Conservation (phyloP, 192 early-diverging fungal species). For the Rhizophagus prolifer region DNA sequence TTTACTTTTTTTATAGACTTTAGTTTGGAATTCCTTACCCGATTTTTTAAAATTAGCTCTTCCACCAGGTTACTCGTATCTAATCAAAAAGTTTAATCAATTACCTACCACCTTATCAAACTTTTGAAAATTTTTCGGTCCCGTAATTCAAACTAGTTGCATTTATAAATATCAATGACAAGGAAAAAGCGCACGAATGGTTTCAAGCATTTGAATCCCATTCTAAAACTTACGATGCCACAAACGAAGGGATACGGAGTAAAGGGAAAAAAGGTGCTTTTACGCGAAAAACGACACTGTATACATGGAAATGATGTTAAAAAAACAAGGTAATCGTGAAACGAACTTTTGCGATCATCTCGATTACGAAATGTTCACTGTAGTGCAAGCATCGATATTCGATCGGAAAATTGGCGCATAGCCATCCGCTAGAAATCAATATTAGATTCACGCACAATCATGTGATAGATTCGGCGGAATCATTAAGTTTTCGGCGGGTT, state of each 20-base stretch:
- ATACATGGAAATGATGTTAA: neutral
- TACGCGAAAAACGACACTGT: neutral
- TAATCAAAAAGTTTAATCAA: no score
- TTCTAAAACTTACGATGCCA: conserved; percentile 6
- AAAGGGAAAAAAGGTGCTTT: conserved; percentile 7
- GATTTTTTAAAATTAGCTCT: no score
- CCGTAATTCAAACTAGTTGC: no score
- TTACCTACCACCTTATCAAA: no score
- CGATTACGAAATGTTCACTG: neutral
- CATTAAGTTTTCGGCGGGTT: neutral
- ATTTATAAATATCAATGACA: no score
- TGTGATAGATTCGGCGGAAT: neutral
- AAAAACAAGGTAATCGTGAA: neutral
- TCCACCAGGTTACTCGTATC: no score
- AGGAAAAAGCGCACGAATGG: neutral
- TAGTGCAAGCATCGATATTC: neutral
- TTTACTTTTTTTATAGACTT: no score
- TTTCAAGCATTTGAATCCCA: neutral
- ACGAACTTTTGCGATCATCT: neutral
- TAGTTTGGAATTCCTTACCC: no score
- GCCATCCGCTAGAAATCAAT: neutral
- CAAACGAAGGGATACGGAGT: neutral
- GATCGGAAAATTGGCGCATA: no score
- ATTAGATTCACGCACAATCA: neutral
- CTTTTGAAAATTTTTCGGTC: no score